Base-by-base conservation (phyloP, 108 stramenopile genomes). In the Poteriospumella lacustris region DNA sequence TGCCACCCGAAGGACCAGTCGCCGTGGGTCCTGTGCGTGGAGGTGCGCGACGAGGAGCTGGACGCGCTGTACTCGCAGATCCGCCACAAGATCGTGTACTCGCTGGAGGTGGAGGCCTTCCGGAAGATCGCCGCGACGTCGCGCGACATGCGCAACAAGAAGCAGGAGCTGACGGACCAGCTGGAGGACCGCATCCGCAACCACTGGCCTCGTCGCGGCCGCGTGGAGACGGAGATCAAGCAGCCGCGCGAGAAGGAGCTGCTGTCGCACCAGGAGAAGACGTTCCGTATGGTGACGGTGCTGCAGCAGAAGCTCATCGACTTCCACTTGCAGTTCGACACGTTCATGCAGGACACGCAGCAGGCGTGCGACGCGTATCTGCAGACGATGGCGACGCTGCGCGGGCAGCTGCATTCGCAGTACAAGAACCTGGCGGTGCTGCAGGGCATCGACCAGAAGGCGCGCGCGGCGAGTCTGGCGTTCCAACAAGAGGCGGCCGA, bases 201-300 rank as follows among this genome's bases (percentile, higher is more conserved):
- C 40, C 88, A 88, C 75, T 88, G 88, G 88, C 88, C 88, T 3
- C 36, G 70, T 29, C 3, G 70, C 62, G 86, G 34, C 83, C 81
- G 77, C 82, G 88, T 1, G 44, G 88, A 73, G 44, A 82, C 83
- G 29, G 85, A 87, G 73, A 85, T 88, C 58, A 72, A 75, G 58
- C 85, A 87, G 56, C 88, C 88, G 0, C 75, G 88, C 0, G 88
- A 85, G 44, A 83, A 81, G 0, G 88, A 88, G 68, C 58, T 88
- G 31, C 28, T 83, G 1, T 38, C 78, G 1, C 88, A 88, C 43
- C 80, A 81, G 41, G 84, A 87, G 42, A 86, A 78, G 44, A 67
- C 78, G 2, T 68, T 28, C 72, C 70, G 70, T 29, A 5, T 87
- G 67, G 78, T 79, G 12, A n/a, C 56, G 58, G 38, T 62, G 28